A percentile compares a stretch with the other conserved stretches of the same genome.
Evolutionary conservation across 345 rosid species (phyloP).

Genomic region (Gossypium raimondii): DNA sequence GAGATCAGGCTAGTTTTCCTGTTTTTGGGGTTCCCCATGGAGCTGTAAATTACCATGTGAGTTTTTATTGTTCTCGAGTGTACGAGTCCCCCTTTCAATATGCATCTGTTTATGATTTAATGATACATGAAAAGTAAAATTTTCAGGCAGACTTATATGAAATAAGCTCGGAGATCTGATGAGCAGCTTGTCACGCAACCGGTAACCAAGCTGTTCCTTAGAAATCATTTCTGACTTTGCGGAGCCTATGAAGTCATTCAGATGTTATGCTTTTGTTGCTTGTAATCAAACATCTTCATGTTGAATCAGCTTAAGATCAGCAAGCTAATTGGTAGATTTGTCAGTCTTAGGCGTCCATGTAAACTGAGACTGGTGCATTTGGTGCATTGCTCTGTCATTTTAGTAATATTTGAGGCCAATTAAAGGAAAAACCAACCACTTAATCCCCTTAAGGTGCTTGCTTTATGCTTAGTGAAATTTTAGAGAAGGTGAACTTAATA

Average conservation of each 20-base stretch:
- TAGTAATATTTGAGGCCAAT: not conserved
- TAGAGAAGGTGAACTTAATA: no score
- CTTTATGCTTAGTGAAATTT: no score
- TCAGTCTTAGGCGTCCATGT: not conserved
- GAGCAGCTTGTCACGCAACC: conserved; percentile 5
- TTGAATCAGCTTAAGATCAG: not conserved
- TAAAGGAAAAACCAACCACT: no score
- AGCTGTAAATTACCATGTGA: conserved; percentile 12
- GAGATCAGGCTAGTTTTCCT: conserved; percentile 2
- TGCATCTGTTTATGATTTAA: not conserved
- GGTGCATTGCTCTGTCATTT: not conserved
- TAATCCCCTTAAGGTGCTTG: no score
- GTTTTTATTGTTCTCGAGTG: not conserved
- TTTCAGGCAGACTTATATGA: conserved; percentile 8
- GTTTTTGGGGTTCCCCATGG: not conserved
- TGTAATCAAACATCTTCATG: not conserved
- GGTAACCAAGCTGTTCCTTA: not conserved
- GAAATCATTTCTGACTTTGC: conserved; percentile 15
- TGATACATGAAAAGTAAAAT: not conserved
- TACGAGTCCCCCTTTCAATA: not conserved
- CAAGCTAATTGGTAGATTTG: not conserved
- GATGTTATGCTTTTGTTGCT: not conserved
- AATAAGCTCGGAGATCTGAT: not conserved
- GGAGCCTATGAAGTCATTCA: not conserved
- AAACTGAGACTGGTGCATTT: not conserved